Evolutionary conservation across 371 early-diverging fungal genomes (phyloP).

Genomic region (Lichtheimia ramosa): DNA sequence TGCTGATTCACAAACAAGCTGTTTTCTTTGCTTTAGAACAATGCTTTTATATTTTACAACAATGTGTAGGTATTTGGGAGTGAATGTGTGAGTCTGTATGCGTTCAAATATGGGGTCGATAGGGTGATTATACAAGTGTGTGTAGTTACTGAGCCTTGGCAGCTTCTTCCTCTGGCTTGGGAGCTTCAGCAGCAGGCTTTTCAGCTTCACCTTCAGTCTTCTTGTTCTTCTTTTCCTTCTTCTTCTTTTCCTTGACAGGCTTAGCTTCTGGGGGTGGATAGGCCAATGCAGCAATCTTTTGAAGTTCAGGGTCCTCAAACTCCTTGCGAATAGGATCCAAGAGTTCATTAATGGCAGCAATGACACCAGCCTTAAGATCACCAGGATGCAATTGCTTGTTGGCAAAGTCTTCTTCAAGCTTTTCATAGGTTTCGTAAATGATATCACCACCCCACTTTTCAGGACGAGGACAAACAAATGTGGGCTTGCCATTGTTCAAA

Average conservation of each 20-base stretch:
- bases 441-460: conserved; percentile 91
- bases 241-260: conserved; percentile 20
- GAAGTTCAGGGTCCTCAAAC: conserved; percentile 69
- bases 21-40: background rate
- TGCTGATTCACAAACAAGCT: too few relatives aligned
- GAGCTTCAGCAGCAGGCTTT: background rate
- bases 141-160: background rate
- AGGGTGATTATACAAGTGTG: background rate
- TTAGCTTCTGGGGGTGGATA: conserved; percentile 61
- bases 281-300: conserved; percentile 61
- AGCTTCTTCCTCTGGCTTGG: background rate
- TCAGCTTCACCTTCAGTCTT: background rate
- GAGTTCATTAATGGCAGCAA: conserved; percentile 83
- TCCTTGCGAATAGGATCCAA: conserved; percentile 91
- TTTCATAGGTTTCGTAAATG: conserved; percentile 70
- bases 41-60: background rate
- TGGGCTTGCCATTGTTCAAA: conserved; percentile 53
- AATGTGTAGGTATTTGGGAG: too few relatives aligned
- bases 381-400: conserved; percentile 93
- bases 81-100: background rate
- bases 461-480: conserved; percentile 74
- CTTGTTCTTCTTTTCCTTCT: conserved; percentile 15
- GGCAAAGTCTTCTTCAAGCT: conserved; percentile 85
- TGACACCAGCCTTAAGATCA: conserved; percentile 94
- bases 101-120: background rate